A percentile compares a stretch with the other conserved stretches of the same genome.
Evolutionary conservation across 805 yeast species (phyloP).

Genomic region (Naumovozyma dairenensis): DNA sequence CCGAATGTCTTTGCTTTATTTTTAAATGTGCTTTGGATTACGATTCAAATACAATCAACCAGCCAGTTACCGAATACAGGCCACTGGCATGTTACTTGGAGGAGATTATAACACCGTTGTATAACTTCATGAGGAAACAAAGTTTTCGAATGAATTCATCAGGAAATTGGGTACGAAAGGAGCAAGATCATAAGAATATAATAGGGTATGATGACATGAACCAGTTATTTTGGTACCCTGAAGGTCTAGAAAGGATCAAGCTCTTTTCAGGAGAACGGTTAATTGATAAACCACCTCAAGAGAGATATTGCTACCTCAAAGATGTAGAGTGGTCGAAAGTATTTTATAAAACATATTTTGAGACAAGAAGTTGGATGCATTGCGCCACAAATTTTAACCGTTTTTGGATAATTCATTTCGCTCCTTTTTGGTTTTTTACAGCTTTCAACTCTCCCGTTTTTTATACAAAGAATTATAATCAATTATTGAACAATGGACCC

Average conservation of each 20-base stretch:
- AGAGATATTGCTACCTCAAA: conserved; percentile 46
- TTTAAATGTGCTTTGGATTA: conserved; percentile 74
- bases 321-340: conserved; percentile 57
- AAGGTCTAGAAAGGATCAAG: conserved; percentile 51
- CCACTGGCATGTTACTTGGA: conserved; percentile 48
- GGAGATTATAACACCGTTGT: conserved; percentile 66
- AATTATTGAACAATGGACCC: conserved; percentile 50
- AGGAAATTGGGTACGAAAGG: conserved; percentile 51
- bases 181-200: conserved; percentile 57
- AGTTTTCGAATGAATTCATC: conserved; percentile 40
- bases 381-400: conserved; percentile 63
- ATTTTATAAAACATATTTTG: conserved; percentile 66
- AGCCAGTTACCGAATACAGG: conserved; percentile 20
- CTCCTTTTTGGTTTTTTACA: conserved; percentile 71
- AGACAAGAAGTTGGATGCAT: conserved; percentile 70
- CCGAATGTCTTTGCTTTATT: conserved; percentile 78
- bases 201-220: conserved; percentile 89
- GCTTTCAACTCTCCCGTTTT: conserved; percentile 57
- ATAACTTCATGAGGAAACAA: conserved; percentile 57
- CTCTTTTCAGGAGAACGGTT: conserved; percentile 38
- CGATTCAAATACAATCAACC: conserved; percentile 39
- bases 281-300: conserved; percentile 43
- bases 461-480: conserved; percentile 49
- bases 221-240: conserved; percentile 75
- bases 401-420: conserved; percentile 67